phyloP scores from a whole-genome alignment of 345 rosid genomes.

The Luvunga scandens region DNA sequence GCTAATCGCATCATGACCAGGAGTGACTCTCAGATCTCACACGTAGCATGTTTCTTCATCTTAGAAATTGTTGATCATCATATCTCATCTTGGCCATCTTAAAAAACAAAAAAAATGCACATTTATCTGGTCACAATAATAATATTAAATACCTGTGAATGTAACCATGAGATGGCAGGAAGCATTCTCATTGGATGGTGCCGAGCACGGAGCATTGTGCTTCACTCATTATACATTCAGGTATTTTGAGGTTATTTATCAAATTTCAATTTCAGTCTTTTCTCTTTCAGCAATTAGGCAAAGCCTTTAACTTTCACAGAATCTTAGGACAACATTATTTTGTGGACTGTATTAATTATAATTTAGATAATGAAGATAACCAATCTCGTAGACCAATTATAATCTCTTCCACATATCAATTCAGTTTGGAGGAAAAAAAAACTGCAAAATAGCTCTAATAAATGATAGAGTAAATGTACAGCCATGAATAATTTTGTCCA shows the following conservation, averaged over 20 bases:
- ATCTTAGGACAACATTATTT: background rate
- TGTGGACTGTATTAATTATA: background rate
- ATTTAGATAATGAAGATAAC: background rate
- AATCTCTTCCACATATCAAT: too few relatives aligned
- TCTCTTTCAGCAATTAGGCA: background rate
- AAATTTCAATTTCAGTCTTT: background rate
- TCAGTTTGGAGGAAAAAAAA: too few relatives aligned
- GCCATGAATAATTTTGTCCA: too few relatives aligned
- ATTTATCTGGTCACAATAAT: slow-evolving; percentile 16
- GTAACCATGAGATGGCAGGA: background rate
- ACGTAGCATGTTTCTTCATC: slow-evolving; percentile 47
- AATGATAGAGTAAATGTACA: too few relatives aligned
- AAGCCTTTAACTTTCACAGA: background rate
- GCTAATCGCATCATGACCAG: background rate
- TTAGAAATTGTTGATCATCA: slow-evolving; percentile 10
- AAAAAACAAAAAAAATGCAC: background rate
- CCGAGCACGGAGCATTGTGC: background rate
- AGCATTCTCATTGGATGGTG: background rate
- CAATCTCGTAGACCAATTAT: too few relatives aligned
- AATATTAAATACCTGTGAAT: background rate
- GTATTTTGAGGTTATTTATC: background rate
- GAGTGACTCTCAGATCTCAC: slow-evolving; percentile 28
- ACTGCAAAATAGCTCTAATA: too few relatives aligned
- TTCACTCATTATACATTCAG: slow-evolving; percentile 16
- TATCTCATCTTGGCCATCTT: background rate